phyloP scores from a whole-genome alignment of 805 yeast genomes.

The Barnettozyma wickerhamii region DNA sequence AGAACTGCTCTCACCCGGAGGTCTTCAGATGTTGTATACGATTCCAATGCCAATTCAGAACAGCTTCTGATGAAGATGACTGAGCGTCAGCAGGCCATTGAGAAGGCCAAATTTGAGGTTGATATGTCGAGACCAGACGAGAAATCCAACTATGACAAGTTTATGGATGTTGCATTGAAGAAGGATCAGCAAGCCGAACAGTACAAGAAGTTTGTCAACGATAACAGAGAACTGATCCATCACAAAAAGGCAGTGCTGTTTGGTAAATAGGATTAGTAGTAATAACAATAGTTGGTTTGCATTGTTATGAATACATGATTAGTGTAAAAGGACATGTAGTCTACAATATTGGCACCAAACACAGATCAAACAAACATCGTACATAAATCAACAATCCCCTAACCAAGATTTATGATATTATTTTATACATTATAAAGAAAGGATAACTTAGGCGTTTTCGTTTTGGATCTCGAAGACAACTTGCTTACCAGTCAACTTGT shows the following conservation, averaged over 20 bases:
- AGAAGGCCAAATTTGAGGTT: constrained; percentile 9
- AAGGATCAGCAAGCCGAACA: constrained; percentile 15
- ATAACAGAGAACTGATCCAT: constrained; percentile 5
- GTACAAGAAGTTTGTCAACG: constrained; percentile 17
- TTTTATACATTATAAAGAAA: constrained; percentile 9
- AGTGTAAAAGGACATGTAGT: not conserved
- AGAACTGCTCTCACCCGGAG: constrained; percentile 9
- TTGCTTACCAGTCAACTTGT: constrained; percentile 98
- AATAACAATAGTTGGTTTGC: too few relatives aligned
- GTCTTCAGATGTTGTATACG: constrained; percentile 4
- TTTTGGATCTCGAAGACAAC: constrained; percentile 94
- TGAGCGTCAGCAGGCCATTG: constrained; percentile 17
- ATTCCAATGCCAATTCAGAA: constrained; percentile 1
- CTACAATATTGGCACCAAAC: not conserved
- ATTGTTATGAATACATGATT: not conserved
- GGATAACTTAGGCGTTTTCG: constrained; percentile 38
- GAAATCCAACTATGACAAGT: constrained; percentile 14
- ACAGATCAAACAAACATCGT: not conserved
- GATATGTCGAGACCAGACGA: constrained; percentile 11
- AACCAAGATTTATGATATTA: constrained; percentile 13
- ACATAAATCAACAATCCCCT: constrained; percentile 9
- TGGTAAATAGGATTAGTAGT: not conserved
- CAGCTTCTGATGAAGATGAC: constrained; percentile 16
- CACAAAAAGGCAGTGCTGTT: not conserved
- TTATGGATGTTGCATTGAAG: constrained; percentile 19